Percentiles rank a stretch among this genome's conserved stretches.
These are phyloP conservation scores for Takashimella koratensis DNA, from an alignment of 1,284 basidiomycete species.

Conservation along the genomic window DNA sequence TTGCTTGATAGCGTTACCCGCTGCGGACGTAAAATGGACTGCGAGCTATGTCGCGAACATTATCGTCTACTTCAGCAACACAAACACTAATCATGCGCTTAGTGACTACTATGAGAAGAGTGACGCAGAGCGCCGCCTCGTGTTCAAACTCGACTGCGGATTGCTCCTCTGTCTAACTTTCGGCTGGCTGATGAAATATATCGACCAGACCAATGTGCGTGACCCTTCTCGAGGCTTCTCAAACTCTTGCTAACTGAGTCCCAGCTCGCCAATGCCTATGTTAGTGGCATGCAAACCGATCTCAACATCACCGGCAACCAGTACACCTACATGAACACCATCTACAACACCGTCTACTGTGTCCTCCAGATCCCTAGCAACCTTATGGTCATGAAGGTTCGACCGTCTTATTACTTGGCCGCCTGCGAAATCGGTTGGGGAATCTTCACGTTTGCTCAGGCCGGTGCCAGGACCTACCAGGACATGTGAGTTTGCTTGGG, in stretches of 20 bases:
- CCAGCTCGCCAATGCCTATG: constrained; percentile 14
- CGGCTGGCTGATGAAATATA: constrained; percentile 19
- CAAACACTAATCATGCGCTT: neutral
- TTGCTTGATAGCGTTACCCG: no score
- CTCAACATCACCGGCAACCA: constrained; percentile 24
- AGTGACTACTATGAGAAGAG: constrained; percentile 27
- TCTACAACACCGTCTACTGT: constrained; percentile 19
- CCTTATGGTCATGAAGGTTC: constrained; percentile 16
- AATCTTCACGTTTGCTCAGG: constrained; percentile 22
- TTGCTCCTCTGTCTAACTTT: constrained; percentile 16
- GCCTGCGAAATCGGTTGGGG: constrained; percentile 17
- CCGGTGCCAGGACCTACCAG: constrained; percentile 8
- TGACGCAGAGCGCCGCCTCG: constrained; percentile 19
- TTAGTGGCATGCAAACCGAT: constrained; percentile 23
- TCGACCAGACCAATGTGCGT: constrained; percentile 18
- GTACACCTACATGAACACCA: constrained; percentile 20
- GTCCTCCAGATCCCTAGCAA: constrained; percentile 19
- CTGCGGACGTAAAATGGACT: no score
- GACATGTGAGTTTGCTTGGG: no score
- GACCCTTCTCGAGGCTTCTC: neutral
- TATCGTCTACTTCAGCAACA: no score
- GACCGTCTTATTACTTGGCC: constrained; percentile 11
- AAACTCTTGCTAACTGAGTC: neutral
- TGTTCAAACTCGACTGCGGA: constrained; percentile 22
- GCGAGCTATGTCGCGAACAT: no score